Evolutionary conservation across 2,329 filamentous ascomycete species (phyloP).

Genomic region (Apiospora phragmitis): DNA sequence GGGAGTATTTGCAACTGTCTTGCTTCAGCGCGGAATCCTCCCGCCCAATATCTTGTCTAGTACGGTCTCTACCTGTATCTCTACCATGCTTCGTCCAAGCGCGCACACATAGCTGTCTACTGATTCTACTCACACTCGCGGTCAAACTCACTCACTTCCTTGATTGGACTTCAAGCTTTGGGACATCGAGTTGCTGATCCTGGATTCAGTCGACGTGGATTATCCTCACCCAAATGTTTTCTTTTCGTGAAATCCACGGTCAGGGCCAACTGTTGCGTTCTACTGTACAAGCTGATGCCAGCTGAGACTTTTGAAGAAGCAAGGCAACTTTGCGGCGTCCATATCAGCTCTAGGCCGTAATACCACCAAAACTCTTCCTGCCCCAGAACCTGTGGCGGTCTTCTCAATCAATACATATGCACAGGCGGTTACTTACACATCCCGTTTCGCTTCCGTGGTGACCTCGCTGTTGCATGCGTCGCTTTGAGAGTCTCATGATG

Average conservation of each 20-base stretch:
- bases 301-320: neutral
- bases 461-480: neutral
- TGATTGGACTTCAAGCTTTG: neutral
- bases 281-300: neutral
- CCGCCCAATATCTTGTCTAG: neutral
- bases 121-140: neutral
- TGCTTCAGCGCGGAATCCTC: neutral
- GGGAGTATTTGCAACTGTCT: neutral
- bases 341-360: neutral
- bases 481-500: neutral
- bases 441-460: neutral
- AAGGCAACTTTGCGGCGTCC: neutral
- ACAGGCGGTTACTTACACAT: neutral
- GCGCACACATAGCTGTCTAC: too few relatives aligned
- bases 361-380: neutral
- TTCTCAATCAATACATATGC: neutral
- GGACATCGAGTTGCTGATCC: neutral
- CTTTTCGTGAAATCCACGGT: neutral
- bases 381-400: neutral
- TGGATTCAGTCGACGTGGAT: neutral
- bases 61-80: neutral
- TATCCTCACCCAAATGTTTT: neutral
- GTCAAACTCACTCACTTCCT: neutral
- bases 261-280: neutral
- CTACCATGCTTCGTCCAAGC: neutral